phyloP scores from a whole-genome alignment of 2,329 filamentous ascomycete species.

The Hortaea werneckii region DNA sequence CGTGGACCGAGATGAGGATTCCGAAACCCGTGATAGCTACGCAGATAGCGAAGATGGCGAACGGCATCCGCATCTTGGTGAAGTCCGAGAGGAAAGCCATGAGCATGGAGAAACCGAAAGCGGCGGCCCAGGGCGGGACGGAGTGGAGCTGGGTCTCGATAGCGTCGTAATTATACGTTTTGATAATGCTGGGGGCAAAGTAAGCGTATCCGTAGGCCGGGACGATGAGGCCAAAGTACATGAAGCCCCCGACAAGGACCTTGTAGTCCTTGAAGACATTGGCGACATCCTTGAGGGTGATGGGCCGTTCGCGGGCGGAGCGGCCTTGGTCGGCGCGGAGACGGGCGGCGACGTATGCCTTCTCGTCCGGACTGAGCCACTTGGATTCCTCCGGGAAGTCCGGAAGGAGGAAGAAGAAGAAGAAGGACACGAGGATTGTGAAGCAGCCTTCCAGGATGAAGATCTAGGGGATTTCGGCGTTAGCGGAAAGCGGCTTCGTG shows the following conservation, averaged over 20 bases:
- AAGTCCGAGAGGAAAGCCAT: constrained; percentile 64
- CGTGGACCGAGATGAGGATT: constrained; percentile 62
- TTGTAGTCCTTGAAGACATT: constrained; percentile 41
- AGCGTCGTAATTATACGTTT: constrained; percentile 39
- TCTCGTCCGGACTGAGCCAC: constrained; percentile 39
- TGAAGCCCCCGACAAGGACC: constrained; percentile 39
- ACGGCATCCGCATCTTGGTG: constrained; percentile 62
- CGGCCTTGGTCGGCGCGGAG: constrained; percentile 39
- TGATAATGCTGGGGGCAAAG: constrained; percentile 40
- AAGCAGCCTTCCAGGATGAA: constrained; percentile 58
- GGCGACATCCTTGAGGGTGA: constrained; percentile 32
- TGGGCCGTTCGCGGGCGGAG: constrained; percentile 35
- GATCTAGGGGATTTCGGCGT: constrained; percentile 32
- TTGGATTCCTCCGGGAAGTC: constrained; percentile 41
- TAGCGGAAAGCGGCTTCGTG: neutral
- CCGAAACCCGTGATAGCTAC: constrained; percentile 64
- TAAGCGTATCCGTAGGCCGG: constrained; percentile 22
- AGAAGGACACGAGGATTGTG: constrained; percentile 34
- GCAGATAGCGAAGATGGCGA: constrained; percentile 57
- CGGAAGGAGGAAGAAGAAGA: constrained; percentile 39
- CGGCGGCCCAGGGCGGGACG: constrained; percentile 55
- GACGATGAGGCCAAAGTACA: constrained; percentile 41
- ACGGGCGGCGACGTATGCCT: constrained; percentile 35
- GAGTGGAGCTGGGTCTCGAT: constrained; percentile 46
- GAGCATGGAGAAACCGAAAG: constrained; percentile 70